Conservation (phyloP, 306 rosid genomes). For the Rosa persica region DNA sequence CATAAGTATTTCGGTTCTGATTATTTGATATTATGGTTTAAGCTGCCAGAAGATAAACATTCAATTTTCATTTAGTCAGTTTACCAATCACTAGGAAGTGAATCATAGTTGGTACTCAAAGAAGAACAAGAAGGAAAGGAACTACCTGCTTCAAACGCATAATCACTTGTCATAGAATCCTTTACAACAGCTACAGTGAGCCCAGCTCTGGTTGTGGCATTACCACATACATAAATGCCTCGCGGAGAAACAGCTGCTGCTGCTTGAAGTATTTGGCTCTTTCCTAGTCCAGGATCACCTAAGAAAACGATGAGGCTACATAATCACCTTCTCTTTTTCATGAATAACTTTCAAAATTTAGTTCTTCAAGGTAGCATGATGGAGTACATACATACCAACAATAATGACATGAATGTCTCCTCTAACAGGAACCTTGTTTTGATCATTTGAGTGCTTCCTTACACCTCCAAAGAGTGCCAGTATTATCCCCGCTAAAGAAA, state of each 20-base stretch:
- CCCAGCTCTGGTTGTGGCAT: conserved; percentile 92
- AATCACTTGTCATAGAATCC: conserved; percentile 85
- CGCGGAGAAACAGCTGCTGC: conserved; percentile 90
- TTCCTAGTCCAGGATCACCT: conserved; percentile 98
- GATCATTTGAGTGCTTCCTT: conserved; percentile 77
- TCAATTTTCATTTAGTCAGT: not conserved
- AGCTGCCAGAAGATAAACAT: not conserved
- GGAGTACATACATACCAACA: conserved; percentile 66
- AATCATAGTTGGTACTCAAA: conserved; percentile 5
- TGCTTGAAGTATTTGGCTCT: conserved; percentile 94
- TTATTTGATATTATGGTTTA: not conserved
- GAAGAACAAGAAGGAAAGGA: conserved; percentile 18
- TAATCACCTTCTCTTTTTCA: conserved; percentile 24
- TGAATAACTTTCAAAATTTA: conserved; percentile 20
- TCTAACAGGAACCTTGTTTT: conserved; percentile 94
- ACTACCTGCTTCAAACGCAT: conserved; percentile 93
- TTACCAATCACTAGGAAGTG: not conserved
- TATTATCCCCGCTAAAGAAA: conserved; percentile 74
- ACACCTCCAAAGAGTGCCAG: conserved; percentile 88
- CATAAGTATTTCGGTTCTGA: not conserved
- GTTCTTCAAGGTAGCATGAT: conserved; percentile 30
- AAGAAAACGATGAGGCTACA: conserved; percentile 26
- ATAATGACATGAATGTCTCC: conserved; percentile 92
- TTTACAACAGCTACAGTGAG: conserved; percentile 92
- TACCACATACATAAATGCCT: conserved; percentile 95